These are phyloP conservation scores for Neurospora intermedia DNA, from an alignment of 495 filamentous ascomycete genomes.

Conservation along the genomic window DNA sequence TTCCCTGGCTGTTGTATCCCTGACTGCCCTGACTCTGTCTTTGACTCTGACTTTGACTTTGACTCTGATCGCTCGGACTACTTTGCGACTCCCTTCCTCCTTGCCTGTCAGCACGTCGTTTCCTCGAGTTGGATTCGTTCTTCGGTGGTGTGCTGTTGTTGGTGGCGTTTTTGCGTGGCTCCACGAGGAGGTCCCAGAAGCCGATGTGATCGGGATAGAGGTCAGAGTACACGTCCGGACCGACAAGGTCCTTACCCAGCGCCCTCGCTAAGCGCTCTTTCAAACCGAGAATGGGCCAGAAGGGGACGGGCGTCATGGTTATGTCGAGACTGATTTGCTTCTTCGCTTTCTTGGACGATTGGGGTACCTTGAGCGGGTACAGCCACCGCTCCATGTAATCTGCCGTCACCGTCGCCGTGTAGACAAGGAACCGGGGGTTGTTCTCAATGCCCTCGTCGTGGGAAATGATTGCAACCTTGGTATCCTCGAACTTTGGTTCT, in stretches of 20 bases:
- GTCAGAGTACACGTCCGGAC: slow-evolving; percentile 21
- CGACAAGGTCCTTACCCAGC: slow-evolving; percentile 30
- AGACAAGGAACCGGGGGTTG: slow-evolving; percentile 31
- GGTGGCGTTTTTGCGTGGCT: slow-evolving; percentile 1
- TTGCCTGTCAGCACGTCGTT: slow-evolving; percentile 7
- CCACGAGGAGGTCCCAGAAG: slow-evolving; percentile 21
- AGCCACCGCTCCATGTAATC: slow-evolving; percentile 30
- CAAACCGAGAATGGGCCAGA: slow-evolving; percentile 38
- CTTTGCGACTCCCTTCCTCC: background rate
- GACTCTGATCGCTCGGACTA: background rate
- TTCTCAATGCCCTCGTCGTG: slow-evolving; percentile 21
- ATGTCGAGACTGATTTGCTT: slow-evolving; percentile 18
- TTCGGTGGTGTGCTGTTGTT: background rate
- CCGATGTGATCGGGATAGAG: slow-evolving; percentile 16
- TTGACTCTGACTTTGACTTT: background rate
- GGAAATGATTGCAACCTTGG: slow-evolving; percentile 31
- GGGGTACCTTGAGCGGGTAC: slow-evolving; percentile 21
- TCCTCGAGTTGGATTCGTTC: background rate
- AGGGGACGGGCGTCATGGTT: slow-evolving; percentile 25
- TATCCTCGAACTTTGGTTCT: slow-evolving; percentile 19
- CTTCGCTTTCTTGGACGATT: background rate
- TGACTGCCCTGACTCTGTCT: background rate
- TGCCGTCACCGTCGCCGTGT: slow-evolving; percentile 28
- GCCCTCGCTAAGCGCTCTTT: slow-evolving; percentile 37
- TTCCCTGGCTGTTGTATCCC: background rate